Base-by-base conservation (phyloP, 202 grass and related monocot species). In the Dendrocalamus latiflorus region DNA sequence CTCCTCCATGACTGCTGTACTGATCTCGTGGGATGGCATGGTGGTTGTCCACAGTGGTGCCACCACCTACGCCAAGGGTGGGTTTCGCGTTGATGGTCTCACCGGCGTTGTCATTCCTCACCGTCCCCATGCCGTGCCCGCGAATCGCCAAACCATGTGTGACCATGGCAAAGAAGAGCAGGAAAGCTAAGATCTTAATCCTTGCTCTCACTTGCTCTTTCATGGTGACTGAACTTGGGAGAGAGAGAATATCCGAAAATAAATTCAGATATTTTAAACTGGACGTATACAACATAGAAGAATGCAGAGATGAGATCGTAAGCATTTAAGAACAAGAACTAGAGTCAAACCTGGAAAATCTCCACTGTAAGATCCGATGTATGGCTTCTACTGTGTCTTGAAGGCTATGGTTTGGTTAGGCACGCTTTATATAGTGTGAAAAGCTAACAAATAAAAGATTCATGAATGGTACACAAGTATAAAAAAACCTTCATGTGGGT, bases 1-100 rank as follows among this genome's bases (percentile, higher is more conserved):
- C 30, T 30, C 30, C 30, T 30, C 30, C 30, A 30, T 30, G 30
- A 3, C 30, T 30, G 30, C 30, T 30, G 30, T 30, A 30, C 3
- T 89, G 88, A 53, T 86, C 83, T 4, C 88, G 83, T 33, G 88
- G 88, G 41, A 86, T 86, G 6, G 88, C 83, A 60, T 89, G 88
- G 72, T 89, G 83, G 41, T 89, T 89, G 83, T 89, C 30, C 30
- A 30, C 30, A 3, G 30, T 30, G 30, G 30, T 78, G 37, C 78
- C 72, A 12, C 72, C 50, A 3, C 36, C 80, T 21, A 43, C 33
- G 5, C 78, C 83, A 13, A 81, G 78, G 9, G 12, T 82, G 4
- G 69, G 25, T 72, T 82, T 70, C 20, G 1, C 1, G 45, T 7
- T 20, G 4, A 30, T 56, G 16, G 11, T 6, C 16, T 20, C 58